These are phyloP conservation scores for Staphylotrichum longicolle DNA, from an alignment of 495 filamentous ascomycete species.

Conservation along the genomic window DNA sequence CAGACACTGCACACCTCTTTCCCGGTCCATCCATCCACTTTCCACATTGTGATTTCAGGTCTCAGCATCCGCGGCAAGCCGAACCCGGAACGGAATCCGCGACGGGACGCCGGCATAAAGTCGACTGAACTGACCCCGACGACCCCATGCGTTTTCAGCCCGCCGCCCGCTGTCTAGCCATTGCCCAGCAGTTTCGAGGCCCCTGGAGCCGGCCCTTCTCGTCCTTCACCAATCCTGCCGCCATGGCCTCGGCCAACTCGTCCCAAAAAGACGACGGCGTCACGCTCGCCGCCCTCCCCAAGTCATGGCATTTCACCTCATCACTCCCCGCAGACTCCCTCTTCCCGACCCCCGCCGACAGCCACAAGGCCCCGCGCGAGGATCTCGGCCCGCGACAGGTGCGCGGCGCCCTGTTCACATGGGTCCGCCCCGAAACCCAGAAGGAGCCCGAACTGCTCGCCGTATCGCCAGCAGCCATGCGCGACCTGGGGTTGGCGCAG, in stretches of 20 bases:
- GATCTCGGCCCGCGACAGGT: constrained; percentile 79
- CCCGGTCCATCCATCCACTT: not conserved
- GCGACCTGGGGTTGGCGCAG: constrained; percentile 67
- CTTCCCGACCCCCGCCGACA: constrained; percentile 76
- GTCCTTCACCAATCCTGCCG: constrained; percentile 14
- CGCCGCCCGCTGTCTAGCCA: constrained; percentile 32
- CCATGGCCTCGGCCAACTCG: constrained; percentile 27
- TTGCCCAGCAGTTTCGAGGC: constrained; percentile 29
- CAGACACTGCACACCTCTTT: too few relatives aligned
- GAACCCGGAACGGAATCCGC: constrained; percentile 20
- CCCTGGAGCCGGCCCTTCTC: constrained; percentile 19
- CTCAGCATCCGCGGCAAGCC: constrained; percentile 9
- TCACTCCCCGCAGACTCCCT: constrained; percentile 72
- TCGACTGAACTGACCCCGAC: not conserved
- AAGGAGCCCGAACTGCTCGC: constrained; percentile 74
- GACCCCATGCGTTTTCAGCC: constrained; percentile 33
- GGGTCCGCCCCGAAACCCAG: constrained; percentile 72
- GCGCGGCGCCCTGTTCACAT: constrained; percentile 83
- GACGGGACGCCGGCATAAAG: not conserved
- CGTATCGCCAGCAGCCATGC: constrained; percentile 71
- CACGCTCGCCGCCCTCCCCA: constrained; percentile 71
- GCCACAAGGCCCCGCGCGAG: constrained; percentile 73
- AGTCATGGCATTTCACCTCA: constrained; percentile 80
- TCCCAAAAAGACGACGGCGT: constrained; percentile 16
- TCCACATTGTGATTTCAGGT: not conserved